Evolutionary conservation across 1,139 yeast genomes (phyloP).

Genomic region (Taphrina betulina): DNA sequence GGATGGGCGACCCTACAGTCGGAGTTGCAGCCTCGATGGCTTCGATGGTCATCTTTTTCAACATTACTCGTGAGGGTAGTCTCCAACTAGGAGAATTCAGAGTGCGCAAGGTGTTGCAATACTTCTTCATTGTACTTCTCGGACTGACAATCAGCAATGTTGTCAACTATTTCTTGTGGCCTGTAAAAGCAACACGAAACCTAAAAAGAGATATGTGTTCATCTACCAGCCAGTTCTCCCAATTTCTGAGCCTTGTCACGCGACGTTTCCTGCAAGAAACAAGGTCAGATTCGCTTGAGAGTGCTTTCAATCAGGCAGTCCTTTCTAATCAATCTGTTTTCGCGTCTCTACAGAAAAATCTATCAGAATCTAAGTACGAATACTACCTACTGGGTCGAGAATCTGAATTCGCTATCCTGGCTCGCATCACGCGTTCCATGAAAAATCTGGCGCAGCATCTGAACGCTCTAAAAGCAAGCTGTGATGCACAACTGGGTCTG

Average conservation of each 20-base stretch:
- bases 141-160: conserved; percentile 63
- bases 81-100: conserved; percentile 64
- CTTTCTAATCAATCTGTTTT: conserved; percentile 48
- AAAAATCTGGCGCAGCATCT: conserved; percentile 57
- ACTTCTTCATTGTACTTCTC: conserved; percentile 58
- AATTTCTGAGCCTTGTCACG: conserved; percentile 53
- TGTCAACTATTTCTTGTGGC: conserved; percentile 64
- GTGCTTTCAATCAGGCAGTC: conserved; percentile 10
- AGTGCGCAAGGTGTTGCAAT: conserved; percentile 54
- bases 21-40: conserved; percentile 81
- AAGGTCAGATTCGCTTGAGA: conserved; percentile 3
- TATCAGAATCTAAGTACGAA: conserved; percentile 68
- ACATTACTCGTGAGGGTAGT: conserved; percentile 75
- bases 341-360: conserved; percentile 47
- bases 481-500: conserved; percentile 24
- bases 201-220: conserved; percentile 54
- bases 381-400: conserved; percentile 57
- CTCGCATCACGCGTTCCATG: conserved; percentile 54
- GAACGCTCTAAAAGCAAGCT: conserved; percentile 62
- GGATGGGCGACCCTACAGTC: conserved; percentile 65
- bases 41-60: conserved; percentile 67
- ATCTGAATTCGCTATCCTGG: conserved; percentile 52
- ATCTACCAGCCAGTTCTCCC: conserved; percentile 57
- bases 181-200: conserved; percentile 56
- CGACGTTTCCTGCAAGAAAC: conserved; percentile 52